Percentiles rank a stretch among this genome's conserved stretches.
Evolutionary conservation across 768 basidiomycete species (phyloP).

Genomic region (Lactifluus volemus): DNA sequence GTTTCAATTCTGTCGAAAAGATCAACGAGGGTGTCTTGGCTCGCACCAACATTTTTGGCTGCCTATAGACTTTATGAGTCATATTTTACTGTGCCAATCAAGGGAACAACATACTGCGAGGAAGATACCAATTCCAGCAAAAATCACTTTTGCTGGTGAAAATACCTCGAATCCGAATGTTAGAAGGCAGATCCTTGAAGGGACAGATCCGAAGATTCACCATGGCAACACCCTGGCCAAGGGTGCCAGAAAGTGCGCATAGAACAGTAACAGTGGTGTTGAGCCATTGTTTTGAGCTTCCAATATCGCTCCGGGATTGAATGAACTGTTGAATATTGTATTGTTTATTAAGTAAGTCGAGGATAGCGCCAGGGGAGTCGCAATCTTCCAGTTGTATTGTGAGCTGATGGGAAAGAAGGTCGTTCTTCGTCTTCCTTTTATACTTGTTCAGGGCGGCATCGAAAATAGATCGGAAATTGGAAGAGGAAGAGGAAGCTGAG

Average conservation of each 20-base stretch:
- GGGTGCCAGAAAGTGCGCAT: not conserved
- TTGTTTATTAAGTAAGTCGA: not conserved
- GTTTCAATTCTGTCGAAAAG: conserved; percentile 1
- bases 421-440: not conserved
- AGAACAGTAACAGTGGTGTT: not conserved
- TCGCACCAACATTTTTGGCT: not conserved
- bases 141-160: not conserved
- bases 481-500: not conserved
- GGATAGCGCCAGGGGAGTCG: not conserved
- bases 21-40: not conserved
- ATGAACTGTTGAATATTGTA: not conserved
- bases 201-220: not conserved
- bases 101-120: not conserved
- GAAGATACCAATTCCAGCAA: not conserved
- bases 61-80: not conserved
- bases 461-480: not conserved
- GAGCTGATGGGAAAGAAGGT: not conserved
- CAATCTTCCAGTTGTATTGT: not conserved
- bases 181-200: not conserved
- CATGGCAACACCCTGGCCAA: not conserved
- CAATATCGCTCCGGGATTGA: not conserved
- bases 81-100: not conserved
- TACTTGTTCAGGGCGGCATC: not conserved
- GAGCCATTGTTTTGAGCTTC: not conserved
- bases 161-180: not conserved